phyloP scores from a whole-genome alignment of 2,329 filamentous ascomycete genomes.

The Clonostachys solani region DNA sequence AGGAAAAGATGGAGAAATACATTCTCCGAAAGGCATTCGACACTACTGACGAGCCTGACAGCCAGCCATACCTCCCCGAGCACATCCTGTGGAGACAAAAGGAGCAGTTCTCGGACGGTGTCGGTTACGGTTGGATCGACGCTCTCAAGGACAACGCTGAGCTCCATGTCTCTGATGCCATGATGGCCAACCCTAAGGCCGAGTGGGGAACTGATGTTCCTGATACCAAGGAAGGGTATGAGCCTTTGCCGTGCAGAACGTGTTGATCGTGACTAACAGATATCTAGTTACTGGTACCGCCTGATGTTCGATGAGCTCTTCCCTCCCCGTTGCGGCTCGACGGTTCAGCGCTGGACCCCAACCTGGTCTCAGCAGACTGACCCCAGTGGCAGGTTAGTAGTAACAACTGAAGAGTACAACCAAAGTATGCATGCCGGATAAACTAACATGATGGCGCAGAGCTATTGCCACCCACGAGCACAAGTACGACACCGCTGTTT shows the following conservation, averaged over 20 bases:
- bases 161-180: slow-evolving; percentile 86
- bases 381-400: slow-evolving; percentile 77
- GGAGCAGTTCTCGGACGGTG: slow-evolving; percentile 98
- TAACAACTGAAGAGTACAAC: slow-evolving; percentile 1
- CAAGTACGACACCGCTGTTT: slow-evolving; percentile 59
- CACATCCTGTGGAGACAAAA: slow-evolving; percentile 98
- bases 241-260: not conserved
- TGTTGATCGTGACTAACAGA: not conserved
- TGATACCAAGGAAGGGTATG: slow-evolving; percentile 92
- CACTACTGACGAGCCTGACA: slow-evolving; percentile 77
- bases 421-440: slow-evolving; percentile 5
- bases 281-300: slow-evolving; percentile 84
- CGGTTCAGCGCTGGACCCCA: slow-evolving; percentile 94
- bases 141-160: slow-evolving; percentile 93
- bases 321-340: slow-evolving; percentile 83
- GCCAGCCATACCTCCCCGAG: slow-evolving; percentile 85
- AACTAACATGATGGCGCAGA: slow-evolving; percentile 33
- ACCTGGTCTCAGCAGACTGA: slow-evolving; percentile 97
- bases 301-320: slow-evolving; percentile 99
- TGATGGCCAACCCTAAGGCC: slow-evolving; percentile 96
- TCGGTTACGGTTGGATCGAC: slow-evolving; percentile 99
- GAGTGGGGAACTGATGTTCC: slow-evolving; percentile 94
- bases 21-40: slow-evolving; percentile 98
- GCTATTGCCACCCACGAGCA: slow-evolving; percentile 72
- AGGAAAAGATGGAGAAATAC: slow-evolving; percentile 91